Percentiles rank a stretch among this genome's conserved stretches.
These are phyloP conservation scores for Penicillium herquei DNA, from an alignment of 495 filamentous ascomycete species.

Conservation along the genomic window DNA sequence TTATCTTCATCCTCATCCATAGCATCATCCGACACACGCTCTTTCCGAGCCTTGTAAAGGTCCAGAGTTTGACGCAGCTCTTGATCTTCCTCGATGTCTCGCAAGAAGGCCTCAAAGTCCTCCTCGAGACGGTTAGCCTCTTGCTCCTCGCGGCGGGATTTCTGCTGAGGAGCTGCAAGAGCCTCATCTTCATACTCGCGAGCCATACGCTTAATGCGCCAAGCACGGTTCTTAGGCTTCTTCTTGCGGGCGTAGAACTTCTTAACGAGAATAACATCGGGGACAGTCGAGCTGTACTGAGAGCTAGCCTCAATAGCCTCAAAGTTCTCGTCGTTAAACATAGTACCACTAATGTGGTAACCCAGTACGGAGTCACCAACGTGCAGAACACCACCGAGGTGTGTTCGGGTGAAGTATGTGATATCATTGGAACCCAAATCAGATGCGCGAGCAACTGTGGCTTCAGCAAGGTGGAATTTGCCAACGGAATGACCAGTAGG, in stretches of 20 bases:
- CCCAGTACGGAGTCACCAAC: constrained; percentile 90
- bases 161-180: constrained; percentile 21
- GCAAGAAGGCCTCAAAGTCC: constrained; percentile 96
- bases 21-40: constrained; percentile 49
- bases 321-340: constrained; percentile 84
- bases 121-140: constrained; percentile 81
- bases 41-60: constrained; percentile 71
- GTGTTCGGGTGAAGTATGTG: constrained; percentile 84
- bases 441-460: constrained; percentile 78
- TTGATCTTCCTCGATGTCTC: constrained; percentile 92
- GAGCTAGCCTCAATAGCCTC: constrained; percentile 73
- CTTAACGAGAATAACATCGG: constrained; percentile 94
- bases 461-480: constrained; percentile 80
- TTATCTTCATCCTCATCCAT: constrained; percentile 60
- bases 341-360: constrained; percentile 81
- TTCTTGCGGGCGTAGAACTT: constrained; percentile 87
- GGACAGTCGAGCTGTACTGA: constrained; percentile 70
- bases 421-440: constrained; percentile 86
- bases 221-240: constrained; percentile 82
- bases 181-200: constrained; percentile 77
- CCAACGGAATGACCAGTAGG: constrained; percentile 70
- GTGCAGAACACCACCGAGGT: constrained; percentile 83
- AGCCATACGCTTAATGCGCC: constrained; percentile 92
- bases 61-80: constrained; percentile 81
- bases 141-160: constrained; percentile 57